These are phyloP conservation scores for Verticillium tricorpus DNA, from an alignment of 2,329 filamentous ascomycete species.

Conservation along the genomic window DNA sequence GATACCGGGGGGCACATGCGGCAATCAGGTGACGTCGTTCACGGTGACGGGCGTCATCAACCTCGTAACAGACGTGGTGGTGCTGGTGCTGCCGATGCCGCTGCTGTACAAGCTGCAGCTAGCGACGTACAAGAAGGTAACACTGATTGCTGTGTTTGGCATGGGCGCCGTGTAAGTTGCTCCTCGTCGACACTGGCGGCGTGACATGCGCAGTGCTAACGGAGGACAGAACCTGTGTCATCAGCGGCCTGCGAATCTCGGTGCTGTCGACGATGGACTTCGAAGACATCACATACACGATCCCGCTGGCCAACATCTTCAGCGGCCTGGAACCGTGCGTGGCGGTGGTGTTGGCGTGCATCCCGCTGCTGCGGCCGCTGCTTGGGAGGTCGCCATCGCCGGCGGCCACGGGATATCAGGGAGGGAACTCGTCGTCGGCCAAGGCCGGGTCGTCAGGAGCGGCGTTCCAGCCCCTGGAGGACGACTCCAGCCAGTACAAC, in stretches of 20 bases:
- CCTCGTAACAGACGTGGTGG: slow-evolving; percentile 23
- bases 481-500: neutral
- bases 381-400: slow-evolving; percentile 18
- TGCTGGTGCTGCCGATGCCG: slow-evolving; percentile 25
- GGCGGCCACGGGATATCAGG: neutral
- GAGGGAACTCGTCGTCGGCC: neutral
- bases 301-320: slow-evolving; percentile 29
- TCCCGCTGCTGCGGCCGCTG: slow-evolving; percentile 34
- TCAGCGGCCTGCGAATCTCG: slow-evolving; percentile 28
- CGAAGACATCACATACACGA: slow-evolving; percentile 27
- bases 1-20: slow-evolving; percentile 26
- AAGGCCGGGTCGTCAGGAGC: neutral
- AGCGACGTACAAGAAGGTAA: slow-evolving; percentile 21
- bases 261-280: slow-evolving; percentile 25
- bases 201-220: neutral
- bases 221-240: slow-evolving; percentile 24
- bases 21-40: slow-evolving; percentile 23
- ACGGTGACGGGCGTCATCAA: slow-evolving; percentile 24
- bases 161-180: slow-evolving; percentile 24
- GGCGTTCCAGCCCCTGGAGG: neutral
- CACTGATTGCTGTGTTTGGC: slow-evolving; percentile 22
- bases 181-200: neutral
- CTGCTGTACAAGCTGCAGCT: slow-evolving; percentile 23
- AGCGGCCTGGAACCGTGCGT: slow-evolving; percentile 32
- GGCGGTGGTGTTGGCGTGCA: slow-evolving; percentile 31